Evolutionary conservation across 768 basidiomycete genomes (phyloP).

Genomic region (Suillus discolor): DNA sequence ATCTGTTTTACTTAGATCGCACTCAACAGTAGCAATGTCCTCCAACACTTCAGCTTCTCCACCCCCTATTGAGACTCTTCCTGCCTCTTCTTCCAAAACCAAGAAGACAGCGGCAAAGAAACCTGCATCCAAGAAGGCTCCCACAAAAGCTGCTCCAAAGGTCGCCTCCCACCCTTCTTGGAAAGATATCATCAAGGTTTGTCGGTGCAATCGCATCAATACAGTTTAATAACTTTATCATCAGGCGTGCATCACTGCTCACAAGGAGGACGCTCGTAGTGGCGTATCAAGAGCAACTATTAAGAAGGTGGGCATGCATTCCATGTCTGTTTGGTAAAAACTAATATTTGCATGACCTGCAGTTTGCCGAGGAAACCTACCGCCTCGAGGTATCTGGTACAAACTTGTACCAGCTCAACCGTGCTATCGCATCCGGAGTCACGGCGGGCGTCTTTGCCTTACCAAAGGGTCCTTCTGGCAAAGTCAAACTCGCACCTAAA

Average conservation of each 20-base stretch:
- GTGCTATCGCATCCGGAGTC: slow-evolving; percentile 52
- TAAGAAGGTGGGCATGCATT: slow-evolving; percentile 66
- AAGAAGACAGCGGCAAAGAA: slow-evolving; percentile 31
- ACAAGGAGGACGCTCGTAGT: slow-evolving; percentile 63
- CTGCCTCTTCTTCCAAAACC: slow-evolving; percentile 29
- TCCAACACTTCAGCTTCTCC: slow-evolving; percentile 15
- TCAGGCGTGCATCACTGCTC: slow-evolving; percentile 67
- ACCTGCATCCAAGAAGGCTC: slow-evolving; percentile 6
- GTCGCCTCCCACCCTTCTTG: slow-evolving; percentile 47
- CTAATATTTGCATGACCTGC: slow-evolving; percentile 7
- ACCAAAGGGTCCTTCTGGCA: slow-evolving; percentile 67
- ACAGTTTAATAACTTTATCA: background rate
- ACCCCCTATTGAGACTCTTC: slow-evolving; percentile 15
- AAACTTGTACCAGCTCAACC: slow-evolving; percentile 49
- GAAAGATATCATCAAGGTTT: slow-evolving; percentile 57
- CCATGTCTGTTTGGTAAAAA: slow-evolving; percentile 10
- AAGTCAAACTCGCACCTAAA: slow-evolving; percentile 75
- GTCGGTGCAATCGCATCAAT: slow-evolving; percentile 12
- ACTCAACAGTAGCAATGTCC: slow-evolving; percentile 8
- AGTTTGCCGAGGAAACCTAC: slow-evolving; percentile 57
- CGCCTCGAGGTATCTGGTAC: slow-evolving; percentile 45
- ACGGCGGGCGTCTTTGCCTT: slow-evolving; percentile 52
- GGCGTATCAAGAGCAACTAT: slow-evolving; percentile 76
- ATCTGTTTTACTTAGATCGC: background rate
- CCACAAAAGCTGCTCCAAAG: slow-evolving; percentile 20